Conservation (phyloP, 176 grass and related monocot genomes). For the Carex parvula region DNA sequence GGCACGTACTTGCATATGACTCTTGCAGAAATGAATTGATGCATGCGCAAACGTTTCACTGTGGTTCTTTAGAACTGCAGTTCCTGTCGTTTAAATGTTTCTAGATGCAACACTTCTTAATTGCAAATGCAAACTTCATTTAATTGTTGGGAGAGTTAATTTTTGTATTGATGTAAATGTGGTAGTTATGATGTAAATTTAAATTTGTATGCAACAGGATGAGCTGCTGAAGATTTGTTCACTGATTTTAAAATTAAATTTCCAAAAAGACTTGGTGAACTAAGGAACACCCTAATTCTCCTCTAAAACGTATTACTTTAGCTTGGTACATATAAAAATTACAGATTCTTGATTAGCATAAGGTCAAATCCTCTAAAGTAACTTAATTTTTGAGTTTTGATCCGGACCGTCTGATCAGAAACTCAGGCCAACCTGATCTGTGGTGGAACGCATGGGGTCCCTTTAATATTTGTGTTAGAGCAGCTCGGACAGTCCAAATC, state of each 20-base stretch:
- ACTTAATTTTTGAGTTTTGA: too few species aligned
- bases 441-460: too few species aligned
- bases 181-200: conserved; percentile 9
- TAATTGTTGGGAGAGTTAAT: not conserved
- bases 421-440: too few species aligned
- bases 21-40: not conserved
- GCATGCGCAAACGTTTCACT: not conserved
- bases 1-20: not conserved
- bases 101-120: not conserved
- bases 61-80: not conserved
- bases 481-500: too few species aligned
- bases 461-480: too few species aligned
- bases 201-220: conserved; percentile 45
- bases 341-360: too few species aligned
- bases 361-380: too few species aligned
- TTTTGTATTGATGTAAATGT: not conserved
- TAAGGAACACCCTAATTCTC: too few species aligned
- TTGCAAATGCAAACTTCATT: not conserved
- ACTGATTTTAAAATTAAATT: conserved; percentile 15
- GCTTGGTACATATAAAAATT: too few species aligned
- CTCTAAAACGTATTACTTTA: too few species aligned
- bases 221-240: conserved; percentile 84
- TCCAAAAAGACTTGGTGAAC: too few species aligned
- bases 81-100: not conserved
- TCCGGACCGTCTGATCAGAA: too few species aligned